phyloP scores from a whole-genome alignment of 129 eudicot genomes.

The Deinandra increscens region DNA sequence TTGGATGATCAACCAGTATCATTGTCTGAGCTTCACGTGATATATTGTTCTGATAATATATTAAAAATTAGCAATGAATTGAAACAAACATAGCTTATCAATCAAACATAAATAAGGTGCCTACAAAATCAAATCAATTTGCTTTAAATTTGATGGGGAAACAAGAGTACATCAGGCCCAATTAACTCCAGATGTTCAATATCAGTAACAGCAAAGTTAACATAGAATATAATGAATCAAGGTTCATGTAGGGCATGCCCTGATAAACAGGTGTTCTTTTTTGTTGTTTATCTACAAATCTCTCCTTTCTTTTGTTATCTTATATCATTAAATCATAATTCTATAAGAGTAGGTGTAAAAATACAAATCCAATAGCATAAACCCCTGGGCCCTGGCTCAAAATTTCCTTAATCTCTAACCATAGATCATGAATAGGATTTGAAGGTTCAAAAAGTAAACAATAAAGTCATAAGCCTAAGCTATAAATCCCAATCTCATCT shows the following conservation, averaged over 20 bases:
- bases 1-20: conserved; percentile 90
- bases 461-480: conserved; percentile 11
- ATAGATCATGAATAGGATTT: not conserved
- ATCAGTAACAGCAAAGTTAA: not conserved
- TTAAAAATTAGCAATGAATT: conserved; percentile 16
- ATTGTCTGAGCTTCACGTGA: conserved; percentile 95
- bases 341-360: not conserved
- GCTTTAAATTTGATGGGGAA: conserved; percentile 12
- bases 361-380: not conserved
- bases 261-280: not conserved
- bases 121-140: not conserved
- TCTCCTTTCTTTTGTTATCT: not conserved
- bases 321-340: conserved; percentile 12
- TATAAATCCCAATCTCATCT: not conserved
- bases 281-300: not conserved
- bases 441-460: conserved; percentile 7
- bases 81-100: conserved; percentile 12
- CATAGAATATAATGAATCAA: not conserved
- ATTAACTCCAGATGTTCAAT: not conserved
- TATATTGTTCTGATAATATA: conserved; percentile 57
- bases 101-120: conserved; percentile 13
- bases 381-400: too few species aligned
- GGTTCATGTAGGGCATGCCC: not conserved
- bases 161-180: conserved; percentile 5
- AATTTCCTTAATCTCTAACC: not conserved